These are phyloP conservation scores for Neonectria punicea DNA, from an alignment of 2,329 filamentous ascomycete genomes.

Conservation along the genomic window DNA sequence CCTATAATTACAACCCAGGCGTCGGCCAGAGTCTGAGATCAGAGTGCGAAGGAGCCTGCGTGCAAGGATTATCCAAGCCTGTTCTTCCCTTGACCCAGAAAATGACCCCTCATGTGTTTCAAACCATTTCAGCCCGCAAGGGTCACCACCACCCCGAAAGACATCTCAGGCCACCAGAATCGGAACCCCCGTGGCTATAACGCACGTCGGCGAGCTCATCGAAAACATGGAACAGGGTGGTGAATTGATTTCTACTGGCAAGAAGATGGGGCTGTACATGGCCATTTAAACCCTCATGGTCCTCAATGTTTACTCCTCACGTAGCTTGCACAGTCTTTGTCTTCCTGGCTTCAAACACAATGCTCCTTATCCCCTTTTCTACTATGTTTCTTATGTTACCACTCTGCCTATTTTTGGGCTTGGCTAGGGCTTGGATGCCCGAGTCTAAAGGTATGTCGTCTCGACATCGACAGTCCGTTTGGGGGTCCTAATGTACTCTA, in stretches of 20 bases:
- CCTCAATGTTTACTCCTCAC: background rate
- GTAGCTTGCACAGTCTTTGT: background rate
- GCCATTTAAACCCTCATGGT: background rate
- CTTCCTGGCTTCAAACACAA: background rate
- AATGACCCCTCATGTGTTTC: background rate
- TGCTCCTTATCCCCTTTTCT: background rate
- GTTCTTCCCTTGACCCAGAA: background rate
- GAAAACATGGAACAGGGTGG: background rate
- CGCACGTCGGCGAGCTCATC: background rate
- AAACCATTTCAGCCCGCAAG: no score
- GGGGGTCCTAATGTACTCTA: background rate
- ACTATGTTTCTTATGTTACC: background rate
- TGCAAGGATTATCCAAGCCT: background rate
- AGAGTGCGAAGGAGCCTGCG: background rate
- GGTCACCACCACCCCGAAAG: background rate
- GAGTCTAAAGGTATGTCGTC: background rate
- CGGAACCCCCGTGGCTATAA: background rate
- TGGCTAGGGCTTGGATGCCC: background rate
- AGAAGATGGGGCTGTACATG: background rate
- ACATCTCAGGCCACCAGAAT: background rate
- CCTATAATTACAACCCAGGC: background rate
- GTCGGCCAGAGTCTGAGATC: background rate
- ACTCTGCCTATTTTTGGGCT: background rate
- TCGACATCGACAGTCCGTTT: background rate
- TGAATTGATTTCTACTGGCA: background rate